Conservation (phyloP, 2,329 filamentous ascomycete species). For the Colletotrichum sp. region DNA sequence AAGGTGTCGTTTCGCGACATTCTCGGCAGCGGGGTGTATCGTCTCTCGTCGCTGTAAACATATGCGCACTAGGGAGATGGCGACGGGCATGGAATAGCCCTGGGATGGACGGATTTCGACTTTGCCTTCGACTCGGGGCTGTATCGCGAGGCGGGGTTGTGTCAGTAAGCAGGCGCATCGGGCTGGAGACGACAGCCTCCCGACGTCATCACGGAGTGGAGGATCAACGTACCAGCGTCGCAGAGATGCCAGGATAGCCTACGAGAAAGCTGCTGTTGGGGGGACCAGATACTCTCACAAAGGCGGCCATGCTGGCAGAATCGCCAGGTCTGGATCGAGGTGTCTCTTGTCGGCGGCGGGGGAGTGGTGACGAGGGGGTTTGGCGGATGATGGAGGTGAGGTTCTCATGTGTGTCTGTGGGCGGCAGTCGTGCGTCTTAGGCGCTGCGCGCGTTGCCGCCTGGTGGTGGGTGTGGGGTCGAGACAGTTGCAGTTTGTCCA, state of each 20-base stretch:
- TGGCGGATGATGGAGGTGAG: conserved; percentile 6
- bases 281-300: conserved; percentile 95
- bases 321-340: not conserved
- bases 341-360: conserved; percentile 6
- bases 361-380: not conserved
- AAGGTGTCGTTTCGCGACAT: conserved; percentile 88
- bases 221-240: conserved; percentile 78
- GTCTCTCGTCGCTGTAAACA: conserved; percentile 92
- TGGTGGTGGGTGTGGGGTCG: conserved; percentile 19
- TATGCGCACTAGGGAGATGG: conserved; percentile 92
- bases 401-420: conserved; percentile 21
- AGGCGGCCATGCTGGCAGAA: conserved; percentile 64
- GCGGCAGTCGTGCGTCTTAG: conserved; percentile 20
- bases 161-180: conserved; percentile 19
- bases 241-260: conserved; percentile 96
- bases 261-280: conserved; percentile 97
- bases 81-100: conserved; percentile 87
- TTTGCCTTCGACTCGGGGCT: conserved; percentile 97
- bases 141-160: not conserved
- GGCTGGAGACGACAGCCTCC: conserved; percentile 9
- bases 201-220: conserved; percentile 4
- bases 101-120: conserved; percentile 91
- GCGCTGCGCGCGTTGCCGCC: conserved; percentile 22
- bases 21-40: conserved; percentile 95
- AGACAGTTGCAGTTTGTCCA: conserved; percentile 17